phyloP scores from a whole-genome alignment of 345 rosid genomes.

The Leavenworthia alabamica region DNA sequence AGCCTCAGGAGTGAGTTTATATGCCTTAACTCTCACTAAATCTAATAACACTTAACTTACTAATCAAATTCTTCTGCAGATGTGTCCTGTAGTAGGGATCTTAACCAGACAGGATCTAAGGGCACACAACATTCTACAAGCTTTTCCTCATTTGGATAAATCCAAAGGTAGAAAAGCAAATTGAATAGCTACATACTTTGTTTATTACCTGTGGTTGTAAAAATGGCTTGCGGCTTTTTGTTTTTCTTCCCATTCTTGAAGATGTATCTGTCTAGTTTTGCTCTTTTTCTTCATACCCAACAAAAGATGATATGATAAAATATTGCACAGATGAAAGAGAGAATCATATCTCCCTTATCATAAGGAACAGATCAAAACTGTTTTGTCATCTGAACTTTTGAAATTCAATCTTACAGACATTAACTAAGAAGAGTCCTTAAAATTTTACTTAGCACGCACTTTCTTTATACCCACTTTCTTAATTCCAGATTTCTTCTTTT shows the following conservation, averaged over 20 bases:
- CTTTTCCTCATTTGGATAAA: conserved; percentile 60
- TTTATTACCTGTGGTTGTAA: conserved; percentile 20
- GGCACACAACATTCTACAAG: conserved; percentile 59
- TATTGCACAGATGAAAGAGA: conserved; percentile 2
- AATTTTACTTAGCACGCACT: conserved; percentile 21
- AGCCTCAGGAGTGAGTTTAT: conserved; percentile 58
- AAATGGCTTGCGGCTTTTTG: conserved; percentile 13
- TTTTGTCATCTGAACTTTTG: not conserved
- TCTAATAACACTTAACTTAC: not conserved
- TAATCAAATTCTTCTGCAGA: conserved; percentile 34
- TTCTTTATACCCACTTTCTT: conserved; percentile 50
- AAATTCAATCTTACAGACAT: conserved; percentile 17
- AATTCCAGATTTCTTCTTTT: conserved; percentile 52
- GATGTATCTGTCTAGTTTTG: conserved; percentile 34
- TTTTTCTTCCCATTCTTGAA: conserved; percentile 14
- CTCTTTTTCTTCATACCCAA: conserved; percentile 31
- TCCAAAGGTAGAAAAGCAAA: conserved; percentile 40
- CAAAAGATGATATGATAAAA: conserved; percentile 5
- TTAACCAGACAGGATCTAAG: conserved; percentile 80
- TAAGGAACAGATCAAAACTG: conserved; percentile 23
- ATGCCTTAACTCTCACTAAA: not conserved
- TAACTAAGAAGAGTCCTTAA: not conserved
- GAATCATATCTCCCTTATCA: not conserved
- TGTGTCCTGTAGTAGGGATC: conserved; percentile 61
- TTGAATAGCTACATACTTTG: not conserved